Percentiles rank a stretch among this genome's conserved stretches.
Conservation (phyloP, 768 basidiomycete species). For the Termitomyces sp. region DNA sequence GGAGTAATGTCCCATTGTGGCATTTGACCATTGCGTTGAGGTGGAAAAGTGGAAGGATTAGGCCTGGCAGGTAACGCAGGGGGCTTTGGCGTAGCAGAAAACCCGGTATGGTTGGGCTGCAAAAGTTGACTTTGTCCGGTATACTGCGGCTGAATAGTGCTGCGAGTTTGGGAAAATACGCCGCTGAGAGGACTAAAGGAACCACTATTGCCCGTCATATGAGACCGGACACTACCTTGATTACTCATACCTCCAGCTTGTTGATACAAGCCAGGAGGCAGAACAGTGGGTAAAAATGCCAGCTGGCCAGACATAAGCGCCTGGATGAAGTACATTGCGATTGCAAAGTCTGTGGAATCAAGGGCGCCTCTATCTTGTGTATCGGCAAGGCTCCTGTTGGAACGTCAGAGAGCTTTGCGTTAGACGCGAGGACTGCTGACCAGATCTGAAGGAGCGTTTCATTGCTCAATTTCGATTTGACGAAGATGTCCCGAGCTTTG, state of each 20-base stretch:
- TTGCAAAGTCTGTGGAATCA: constrained; percentile 87
- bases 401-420: constrained; percentile 1
- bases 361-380: constrained; percentile 87
- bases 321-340: constrained; percentile 97
- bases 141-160: constrained; percentile 52
- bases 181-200: constrained; percentile 52
- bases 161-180: constrained; percentile 32
- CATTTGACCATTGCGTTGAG: constrained; percentile 19
- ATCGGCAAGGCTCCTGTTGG: constrained; percentile 84
- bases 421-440: constrained; percentile 34
- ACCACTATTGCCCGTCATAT: constrained; percentile 58
- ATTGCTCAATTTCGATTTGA: constrained; percentile 84
- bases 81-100: constrained; percentile 22
- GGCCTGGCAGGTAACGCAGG: constrained; percentile 38
- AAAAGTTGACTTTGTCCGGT: constrained; percentile 52
- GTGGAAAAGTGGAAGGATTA: constrained; percentile 17
- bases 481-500: constrained; percentile 84
- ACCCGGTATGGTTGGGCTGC: constrained; percentile 47
- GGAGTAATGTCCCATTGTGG: constrained; percentile 79
- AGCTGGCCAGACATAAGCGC: constrained; percentile 80
- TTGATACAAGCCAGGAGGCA: constrained; percentile 85
- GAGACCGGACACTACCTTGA: constrained; percentile 35
- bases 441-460: constrained; percentile 93
- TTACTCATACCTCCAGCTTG: constrained; percentile 51
- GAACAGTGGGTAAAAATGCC: constrained; percentile 59